Evolutionary conservation across 2,329 filamentous ascomycete species (phyloP).

Genomic region (Talaromyces sp.): DNA sequence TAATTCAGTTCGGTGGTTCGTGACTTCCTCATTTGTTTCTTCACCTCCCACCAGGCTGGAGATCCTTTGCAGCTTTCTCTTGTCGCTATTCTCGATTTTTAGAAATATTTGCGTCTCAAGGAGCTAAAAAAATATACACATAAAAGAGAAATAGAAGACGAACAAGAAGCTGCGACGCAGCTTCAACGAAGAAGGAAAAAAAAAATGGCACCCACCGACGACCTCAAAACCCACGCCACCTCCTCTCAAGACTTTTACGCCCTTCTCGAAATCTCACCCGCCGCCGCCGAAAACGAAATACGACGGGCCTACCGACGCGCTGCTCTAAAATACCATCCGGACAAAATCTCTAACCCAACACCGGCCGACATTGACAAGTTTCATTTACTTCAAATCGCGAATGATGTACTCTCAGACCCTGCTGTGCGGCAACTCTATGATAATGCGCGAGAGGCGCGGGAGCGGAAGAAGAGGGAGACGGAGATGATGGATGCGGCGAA

Average conservation of each 20-base stretch:
- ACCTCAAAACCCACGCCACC: slow-evolving; percentile 53
- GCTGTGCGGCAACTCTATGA: slow-evolving; percentile 73
- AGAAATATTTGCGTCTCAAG: background rate
- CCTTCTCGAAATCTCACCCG: slow-evolving; percentile 61
- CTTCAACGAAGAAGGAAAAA: background rate
- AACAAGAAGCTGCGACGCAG: background rate
- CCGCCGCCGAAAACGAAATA: slow-evolving; percentile 65
- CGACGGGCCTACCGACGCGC: slow-evolving; percentile 78
- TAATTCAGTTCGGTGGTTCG: background rate
- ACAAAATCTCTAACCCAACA: slow-evolving; percentile 72
- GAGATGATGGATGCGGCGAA: slow-evolving; percentile 68
- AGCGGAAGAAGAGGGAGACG: slow-evolving; percentile 64
- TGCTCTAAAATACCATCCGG: slow-evolving; percentile 86
- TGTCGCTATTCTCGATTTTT: background rate
- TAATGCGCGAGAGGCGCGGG: slow-evolving; percentile 62
- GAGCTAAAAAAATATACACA: background rate
- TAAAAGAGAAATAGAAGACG: background rate
- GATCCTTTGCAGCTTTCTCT: background rate
- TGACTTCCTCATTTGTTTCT: background rate
- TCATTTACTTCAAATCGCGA: slow-evolving; percentile 77
- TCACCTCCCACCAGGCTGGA: background rate
- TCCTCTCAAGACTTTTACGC: slow-evolving; percentile 70
- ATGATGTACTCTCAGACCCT: slow-evolving; percentile 70
- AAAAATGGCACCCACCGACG: slow-evolving; percentile 33
- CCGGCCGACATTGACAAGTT: slow-evolving; percentile 68